Evolutionary conservation across 179 eudicot species (phyloP), one percentile per base, ranked within the genome.

Genomic region (Silene vulgaris): DNA sequence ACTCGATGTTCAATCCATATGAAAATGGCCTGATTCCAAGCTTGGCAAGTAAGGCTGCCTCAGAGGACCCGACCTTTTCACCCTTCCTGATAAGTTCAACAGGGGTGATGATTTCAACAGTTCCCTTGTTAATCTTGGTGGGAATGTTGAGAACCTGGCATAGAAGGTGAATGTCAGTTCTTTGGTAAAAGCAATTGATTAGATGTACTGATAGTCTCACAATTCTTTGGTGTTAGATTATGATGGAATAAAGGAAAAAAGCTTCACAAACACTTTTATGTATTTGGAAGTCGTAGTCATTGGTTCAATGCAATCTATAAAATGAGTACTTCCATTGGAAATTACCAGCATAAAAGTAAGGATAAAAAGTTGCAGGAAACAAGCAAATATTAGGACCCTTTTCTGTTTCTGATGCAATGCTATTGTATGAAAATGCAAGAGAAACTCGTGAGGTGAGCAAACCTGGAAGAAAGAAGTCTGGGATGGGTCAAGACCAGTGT

Each of bases 381-480:
- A n/a, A n/a, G n/a, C n/a, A n/a, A n/a, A 0, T 23, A 23, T 23
- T 1, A 23, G 26, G 26, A 23, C 26, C 26, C 26, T 23, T 23
- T 23, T 23, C 26, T 32, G 35, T 32, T 32, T 32, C 4, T 3
- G 40, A 35, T 35, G 40, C 40, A 35, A 35, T 35, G 40, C 0
- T 35, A 35, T 35, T 6, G 40, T 35, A 5, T 6, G 8, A 35
- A 35, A 4, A 35, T 8, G 40, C 40, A 35, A 35, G 7, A 35
- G 0, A 28, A 29, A 8, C 4, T 50, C 17, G 4, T 2, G n/a
- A 12, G 71, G 16, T 1, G 19, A 69, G 26, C 4, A 29, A 37
- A 91, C 97, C 97, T 91, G 97, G 83, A 91, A 91, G 89, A 91
- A 91, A 78, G 96, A 90, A n/a, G 97, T 91, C 87, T 91, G 97